phyloP scores from a whole-genome alignment of 371 early-diverging fungal species.

The Batrachochytrium dendrobatidis region DNA sequence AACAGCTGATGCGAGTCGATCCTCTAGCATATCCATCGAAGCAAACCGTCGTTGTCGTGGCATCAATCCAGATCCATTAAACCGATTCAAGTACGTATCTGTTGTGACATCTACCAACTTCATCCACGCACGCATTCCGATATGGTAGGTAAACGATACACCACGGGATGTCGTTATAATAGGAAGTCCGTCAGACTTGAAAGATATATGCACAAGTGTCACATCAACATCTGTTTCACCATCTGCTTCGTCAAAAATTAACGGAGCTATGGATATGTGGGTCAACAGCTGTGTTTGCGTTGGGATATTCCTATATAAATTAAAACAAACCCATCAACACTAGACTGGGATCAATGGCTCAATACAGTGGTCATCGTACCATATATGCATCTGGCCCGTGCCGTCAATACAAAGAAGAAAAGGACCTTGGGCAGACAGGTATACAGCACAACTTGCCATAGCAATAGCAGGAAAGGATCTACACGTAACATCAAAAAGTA shows the following conservation, averaged over 20 bases:
- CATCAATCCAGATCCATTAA: too few relatives aligned
- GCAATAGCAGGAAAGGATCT: constrained; percentile 60
- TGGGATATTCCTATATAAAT: constrained; percentile 12
- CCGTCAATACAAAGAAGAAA: constrained; percentile 61
- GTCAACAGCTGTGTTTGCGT: constrained; percentile 6
- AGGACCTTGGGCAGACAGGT: constrained; percentile 46
- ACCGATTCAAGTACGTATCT: too few relatives aligned
- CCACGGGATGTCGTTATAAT: constrained; percentile 62
- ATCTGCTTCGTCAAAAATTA: background rate
- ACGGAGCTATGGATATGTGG: constrained; percentile 14
- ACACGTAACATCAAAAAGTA: too few relatives aligned
- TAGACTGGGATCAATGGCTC: background rate
- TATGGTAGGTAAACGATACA: constrained; percentile 66
- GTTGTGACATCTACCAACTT: constrained; percentile 60
- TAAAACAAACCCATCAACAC: constrained; percentile 13
- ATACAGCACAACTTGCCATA: constrained; percentile 57
- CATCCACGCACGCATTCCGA: constrained; percentile 63
- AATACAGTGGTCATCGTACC: constrained; percentile 9
- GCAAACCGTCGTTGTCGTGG: background rate
- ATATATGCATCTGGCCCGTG: constrained; percentile 9
- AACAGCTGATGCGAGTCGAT: constrained; percentile 48
- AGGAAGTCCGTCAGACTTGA: constrained; percentile 61
- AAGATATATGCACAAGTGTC: constrained; percentile 51
- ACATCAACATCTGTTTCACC: constrained; percentile 9
- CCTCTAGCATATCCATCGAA: constrained; percentile 11